Evolutionary conservation across 1,139 yeast genomes (phyloP).

Genomic region (Candida mesenterica): DNA sequence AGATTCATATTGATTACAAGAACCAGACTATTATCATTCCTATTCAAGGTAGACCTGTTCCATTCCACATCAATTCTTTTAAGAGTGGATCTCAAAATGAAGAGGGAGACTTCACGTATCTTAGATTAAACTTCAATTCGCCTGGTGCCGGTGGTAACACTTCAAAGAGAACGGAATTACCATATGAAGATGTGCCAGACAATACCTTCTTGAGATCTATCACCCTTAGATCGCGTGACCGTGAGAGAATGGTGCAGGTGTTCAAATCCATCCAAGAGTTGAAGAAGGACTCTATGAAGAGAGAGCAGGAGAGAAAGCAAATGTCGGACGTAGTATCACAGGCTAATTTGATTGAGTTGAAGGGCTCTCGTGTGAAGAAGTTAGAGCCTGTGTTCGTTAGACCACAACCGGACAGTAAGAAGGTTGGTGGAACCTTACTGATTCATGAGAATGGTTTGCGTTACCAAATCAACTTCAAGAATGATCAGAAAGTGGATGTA

Average conservation of each 20-base stretch:
- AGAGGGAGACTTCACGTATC: slow-evolving; percentile 91
- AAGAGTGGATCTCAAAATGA: slow-evolving; percentile 94
- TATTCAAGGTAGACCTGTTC: slow-evolving; percentile 94
- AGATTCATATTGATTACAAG: slow-evolving; percentile 83
- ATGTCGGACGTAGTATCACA: slow-evolving; percentile 94
- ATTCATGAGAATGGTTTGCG: slow-evolving; percentile 96
- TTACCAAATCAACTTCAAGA: slow-evolving; percentile 78
- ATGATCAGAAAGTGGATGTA: slow-evolving; percentile 85
- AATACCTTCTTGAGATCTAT: slow-evolving; percentile 85
- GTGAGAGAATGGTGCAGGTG: slow-evolving; percentile 88
- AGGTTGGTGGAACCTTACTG: slow-evolving; percentile 86
- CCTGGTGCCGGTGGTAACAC: slow-evolving; percentile 83
- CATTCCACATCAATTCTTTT: slow-evolving; percentile 91
- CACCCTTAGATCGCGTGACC: slow-evolving; percentile 86
- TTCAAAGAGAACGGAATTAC: slow-evolving; percentile 72
- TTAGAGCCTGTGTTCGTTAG: slow-evolving; percentile 87
- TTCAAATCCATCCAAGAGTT: slow-evolving; percentile 88
- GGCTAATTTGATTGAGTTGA: slow-evolving; percentile 80
- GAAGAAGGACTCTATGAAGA: slow-evolving; percentile 87
- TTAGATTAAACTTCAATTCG: slow-evolving; percentile 88
- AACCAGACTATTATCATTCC: slow-evolving; percentile 89
- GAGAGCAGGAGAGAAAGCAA: slow-evolving; percentile 88
- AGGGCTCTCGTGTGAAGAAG: slow-evolving; percentile 76
- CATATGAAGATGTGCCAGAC: slow-evolving; percentile 86
- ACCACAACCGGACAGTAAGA: slow-evolving; percentile 95